A percentile compares a stretch with the other conserved stretches of the same genome.
Evolutionary conservation across 2,329 filamentous ascomycete genomes (phyloP).

Genomic region (Didymella segeticola): DNA sequence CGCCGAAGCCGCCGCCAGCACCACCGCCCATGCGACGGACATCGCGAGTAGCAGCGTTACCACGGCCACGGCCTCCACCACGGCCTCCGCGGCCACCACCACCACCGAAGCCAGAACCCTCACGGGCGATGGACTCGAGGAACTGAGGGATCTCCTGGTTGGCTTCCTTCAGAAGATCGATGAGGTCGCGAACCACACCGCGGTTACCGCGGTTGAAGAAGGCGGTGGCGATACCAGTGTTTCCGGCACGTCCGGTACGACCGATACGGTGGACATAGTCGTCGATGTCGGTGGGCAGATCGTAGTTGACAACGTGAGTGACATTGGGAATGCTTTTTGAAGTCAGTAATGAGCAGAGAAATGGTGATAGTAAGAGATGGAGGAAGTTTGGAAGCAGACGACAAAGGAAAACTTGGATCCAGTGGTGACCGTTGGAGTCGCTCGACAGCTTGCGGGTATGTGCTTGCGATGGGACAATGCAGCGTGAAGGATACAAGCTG

Average conservation of each 20-base stretch:
- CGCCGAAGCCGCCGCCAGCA: conserved; percentile 65
- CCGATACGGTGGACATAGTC: conserved; percentile 99
- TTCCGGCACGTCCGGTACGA: conserved; percentile 99
- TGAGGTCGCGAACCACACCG: conserved; percentile 92
- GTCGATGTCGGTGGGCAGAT: conserved; percentile 97
- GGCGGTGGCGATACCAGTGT: conserved; percentile 96
- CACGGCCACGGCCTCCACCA: conserved; percentile 74
- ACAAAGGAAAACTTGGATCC: background rate
- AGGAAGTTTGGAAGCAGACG: background rate
- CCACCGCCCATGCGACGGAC: conserved; percentile 69
- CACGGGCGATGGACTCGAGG: conserved; percentile 96
- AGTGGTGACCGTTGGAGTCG: too few relatives aligned
- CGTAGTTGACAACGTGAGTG: conserved; percentile 98
- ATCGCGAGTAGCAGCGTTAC: conserved; percentile 77
- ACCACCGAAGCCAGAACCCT: conserved; percentile 82
- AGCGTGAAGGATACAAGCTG: too few relatives aligned
- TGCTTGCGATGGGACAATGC: background rate
- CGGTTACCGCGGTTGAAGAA: conserved; percentile 99
- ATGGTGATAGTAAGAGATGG: background rate
- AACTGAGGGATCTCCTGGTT: conserved; percentile 96
- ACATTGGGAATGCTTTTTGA: conserved; percentile 84
- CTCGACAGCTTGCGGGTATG: too few relatives aligned
- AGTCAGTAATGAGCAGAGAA: background rate
- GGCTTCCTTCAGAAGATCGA: conserved; percentile 98
- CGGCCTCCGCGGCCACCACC: conserved; percentile 71